These are phyloP conservation scores for Xylariales sp. DNA, from an alignment of 2,329 filamentous ascomycete species.

Conservation along the genomic window DNA sequence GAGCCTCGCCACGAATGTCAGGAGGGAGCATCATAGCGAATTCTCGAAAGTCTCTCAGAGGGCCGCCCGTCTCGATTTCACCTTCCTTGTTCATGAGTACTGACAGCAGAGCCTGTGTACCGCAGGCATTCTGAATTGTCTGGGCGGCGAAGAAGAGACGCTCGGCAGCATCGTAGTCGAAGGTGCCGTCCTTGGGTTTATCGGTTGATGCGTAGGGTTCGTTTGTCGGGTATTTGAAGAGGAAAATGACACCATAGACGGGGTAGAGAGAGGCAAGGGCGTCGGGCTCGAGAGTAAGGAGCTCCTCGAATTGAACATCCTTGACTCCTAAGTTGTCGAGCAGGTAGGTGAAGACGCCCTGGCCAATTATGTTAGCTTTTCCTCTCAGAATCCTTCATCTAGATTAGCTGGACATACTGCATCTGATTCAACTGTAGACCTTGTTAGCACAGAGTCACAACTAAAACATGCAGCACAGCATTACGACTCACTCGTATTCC, in stretches of 20 bases:
- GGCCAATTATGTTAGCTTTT: constrained; percentile 23
- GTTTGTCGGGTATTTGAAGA: constrained; percentile 91
- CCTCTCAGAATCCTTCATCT: constrained; percentile 9
- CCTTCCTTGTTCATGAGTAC: constrained; percentile 77
- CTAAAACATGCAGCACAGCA: not conserved
- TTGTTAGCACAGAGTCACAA: constrained; percentile 11
- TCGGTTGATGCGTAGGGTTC: constrained; percentile 54
- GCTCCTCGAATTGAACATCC: constrained; percentile 94
- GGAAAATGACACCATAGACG: constrained; percentile 94
- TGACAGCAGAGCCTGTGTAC: constrained; percentile 89
- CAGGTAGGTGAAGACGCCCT: constrained; percentile 96
- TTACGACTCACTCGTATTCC: constrained; percentile 73
- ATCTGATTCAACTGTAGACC: constrained; percentile 73
- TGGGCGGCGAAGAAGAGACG: constrained; percentile 90
- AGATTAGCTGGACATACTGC: constrained; percentile 56
- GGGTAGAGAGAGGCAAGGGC: constrained; percentile 67
- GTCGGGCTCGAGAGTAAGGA: constrained; percentile 80
- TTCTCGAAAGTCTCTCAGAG: constrained; percentile 74
- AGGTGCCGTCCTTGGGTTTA: constrained; percentile 73
- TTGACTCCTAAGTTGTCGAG: constrained; percentile 88
- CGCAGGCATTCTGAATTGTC: constrained; percentile 98
- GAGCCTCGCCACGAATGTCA: constrained; percentile 59
- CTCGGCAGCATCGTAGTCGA: constrained; percentile 70
- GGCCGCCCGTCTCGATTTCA: constrained; percentile 65
- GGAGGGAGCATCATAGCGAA: constrained; percentile 81